Evolutionary conservation across 2,329 filamentous ascomycete species (phyloP).

Genomic region (Drechslerella stenobrocha): DNA sequence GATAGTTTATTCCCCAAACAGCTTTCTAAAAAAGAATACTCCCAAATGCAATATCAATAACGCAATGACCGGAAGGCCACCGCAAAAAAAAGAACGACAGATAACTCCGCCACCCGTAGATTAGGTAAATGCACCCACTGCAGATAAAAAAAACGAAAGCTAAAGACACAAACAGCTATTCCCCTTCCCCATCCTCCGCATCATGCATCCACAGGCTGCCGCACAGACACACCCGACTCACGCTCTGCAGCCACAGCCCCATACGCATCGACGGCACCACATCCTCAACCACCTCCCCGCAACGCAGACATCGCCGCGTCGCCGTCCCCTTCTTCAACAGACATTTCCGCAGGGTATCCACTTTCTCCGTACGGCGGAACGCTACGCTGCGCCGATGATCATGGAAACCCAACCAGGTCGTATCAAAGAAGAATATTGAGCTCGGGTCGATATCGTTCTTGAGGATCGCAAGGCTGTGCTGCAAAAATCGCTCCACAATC

Average conservation of each 20-base stretch:
- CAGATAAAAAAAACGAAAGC: background rate
- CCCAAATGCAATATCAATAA: too few species aligned
- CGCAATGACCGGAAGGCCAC: too few species aligned
- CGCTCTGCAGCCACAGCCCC: constrained; percentile 51
- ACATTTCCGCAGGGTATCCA: constrained; percentile 53
- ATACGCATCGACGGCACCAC: constrained; percentile 54
- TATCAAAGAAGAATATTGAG: constrained; percentile 52
- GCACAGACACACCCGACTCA: constrained; percentile 54
- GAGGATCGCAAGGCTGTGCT: constrained; percentile 48
- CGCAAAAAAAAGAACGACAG: too few species aligned
- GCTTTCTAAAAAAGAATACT: too few species aligned
- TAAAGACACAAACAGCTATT: background rate
- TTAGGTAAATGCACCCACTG: too few species aligned
- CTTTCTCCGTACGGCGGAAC: constrained; percentile 49
- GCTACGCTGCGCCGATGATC: constrained; percentile 50
- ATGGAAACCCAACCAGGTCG: constrained; percentile 52
- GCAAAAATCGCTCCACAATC: constrained; percentile 50
- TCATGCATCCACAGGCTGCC: constrained; percentile 54
- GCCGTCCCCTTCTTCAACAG: constrained; percentile 49
- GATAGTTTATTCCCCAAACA: too few species aligned
- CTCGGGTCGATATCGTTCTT: constrained; percentile 52
- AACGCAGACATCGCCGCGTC: constrained; percentile 51
- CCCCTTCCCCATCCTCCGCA: constrained; percentile 16
- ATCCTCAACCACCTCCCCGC: constrained; percentile 52
- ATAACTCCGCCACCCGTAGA: too few species aligned